These are phyloP conservation scores for Przewalskia tangutica DNA, from an alignment of 257 asterid species.

Conservation along the genomic window DNA sequence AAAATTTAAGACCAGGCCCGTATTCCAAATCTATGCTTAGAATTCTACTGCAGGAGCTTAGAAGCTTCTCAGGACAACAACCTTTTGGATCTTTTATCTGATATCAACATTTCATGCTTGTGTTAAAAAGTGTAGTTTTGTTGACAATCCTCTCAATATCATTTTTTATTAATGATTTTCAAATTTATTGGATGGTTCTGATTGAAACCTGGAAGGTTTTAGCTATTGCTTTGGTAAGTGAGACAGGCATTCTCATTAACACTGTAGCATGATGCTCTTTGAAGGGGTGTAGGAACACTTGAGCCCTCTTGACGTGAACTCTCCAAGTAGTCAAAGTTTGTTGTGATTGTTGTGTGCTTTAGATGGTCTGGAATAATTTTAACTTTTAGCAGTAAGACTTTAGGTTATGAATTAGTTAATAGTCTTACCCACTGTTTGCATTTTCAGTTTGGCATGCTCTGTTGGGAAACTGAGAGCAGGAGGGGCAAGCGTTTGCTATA, in stretches of 20 bases:
- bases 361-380: neutral
- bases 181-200: neutral
- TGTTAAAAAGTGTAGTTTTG: neutral
- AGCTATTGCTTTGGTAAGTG: neutral
- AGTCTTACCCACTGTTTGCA: neutral
- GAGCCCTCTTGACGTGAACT: neutral
- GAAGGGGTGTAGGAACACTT: neutral
- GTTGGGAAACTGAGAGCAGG: neutral
- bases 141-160: neutral
- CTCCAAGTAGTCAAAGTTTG: neutral
- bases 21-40: neutral
- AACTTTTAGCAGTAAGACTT: neutral
- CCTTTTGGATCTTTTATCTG: neutral
- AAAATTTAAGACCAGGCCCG: neutral
- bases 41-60: neutral
- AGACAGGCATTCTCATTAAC: neutral
- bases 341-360: neutral
- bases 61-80: neutral
- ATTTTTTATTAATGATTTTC: neutral
- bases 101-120: neutral
- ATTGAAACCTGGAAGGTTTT: neutral
- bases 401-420: neutral
- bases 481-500: neutral
- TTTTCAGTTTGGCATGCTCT: neutral
- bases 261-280: neutral